Evolutionary conservation across 352 stramenopile genomes (phyloP).

Genomic region (Phytophthora meadii): DNA sequence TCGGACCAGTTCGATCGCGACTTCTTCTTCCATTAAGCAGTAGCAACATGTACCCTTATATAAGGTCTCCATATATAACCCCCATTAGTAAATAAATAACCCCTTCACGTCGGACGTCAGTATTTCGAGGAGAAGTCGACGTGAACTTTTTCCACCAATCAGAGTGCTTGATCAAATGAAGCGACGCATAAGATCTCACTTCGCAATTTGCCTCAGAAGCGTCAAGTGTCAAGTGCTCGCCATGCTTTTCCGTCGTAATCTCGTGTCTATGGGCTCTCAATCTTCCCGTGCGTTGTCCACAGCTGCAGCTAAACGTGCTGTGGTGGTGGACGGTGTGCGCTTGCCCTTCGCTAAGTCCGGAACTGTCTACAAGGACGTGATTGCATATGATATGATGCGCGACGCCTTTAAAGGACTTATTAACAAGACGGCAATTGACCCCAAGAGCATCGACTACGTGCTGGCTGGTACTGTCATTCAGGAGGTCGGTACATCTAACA

Average conservation of each 20-base stretch:
- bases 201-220: constrained; percentile 28
- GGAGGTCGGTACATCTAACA: constrained; percentile 98
- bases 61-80: not conserved
- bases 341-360: constrained; percentile 96
- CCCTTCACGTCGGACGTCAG: constrained; percentile 14
- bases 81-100: no score
- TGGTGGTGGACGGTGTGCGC: constrained; percentile 95
- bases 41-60: constrained; percentile 9
- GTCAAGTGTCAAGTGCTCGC: not conserved
- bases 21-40: constrained; percentile 41
- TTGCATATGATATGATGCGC: constrained; percentile 97
- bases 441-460: constrained; percentile 97
- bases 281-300: constrained; percentile 47
- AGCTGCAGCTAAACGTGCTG: constrained; percentile 71
- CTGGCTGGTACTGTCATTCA: constrained; percentile 97
- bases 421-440: constrained; percentile 95
- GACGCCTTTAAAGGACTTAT: constrained; percentile 96
- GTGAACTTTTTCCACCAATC: constrained; percentile 30
- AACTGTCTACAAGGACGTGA: constrained; percentile 97
- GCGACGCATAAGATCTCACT: constrained; percentile 31
- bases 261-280: constrained; percentile 26
- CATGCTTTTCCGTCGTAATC: constrained; percentile 39
- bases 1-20: constrained; percentile 45
- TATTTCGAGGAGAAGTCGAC: constrained; percentile 14
- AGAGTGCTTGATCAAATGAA: constrained; percentile 8